phyloP scores from a whole-genome alignment of 306 rosid species.

The Malus asiatica region DNA sequence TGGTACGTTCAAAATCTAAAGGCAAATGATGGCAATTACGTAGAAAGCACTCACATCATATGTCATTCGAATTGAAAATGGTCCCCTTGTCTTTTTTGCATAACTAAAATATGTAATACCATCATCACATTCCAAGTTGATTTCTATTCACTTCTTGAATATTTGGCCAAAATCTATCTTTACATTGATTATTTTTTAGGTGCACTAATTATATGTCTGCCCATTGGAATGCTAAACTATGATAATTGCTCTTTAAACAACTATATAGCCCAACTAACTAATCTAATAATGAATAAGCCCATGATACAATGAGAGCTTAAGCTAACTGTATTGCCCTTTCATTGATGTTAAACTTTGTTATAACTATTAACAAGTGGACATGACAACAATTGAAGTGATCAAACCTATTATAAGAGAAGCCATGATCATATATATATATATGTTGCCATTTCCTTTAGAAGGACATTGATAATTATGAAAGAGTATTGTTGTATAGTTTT shows the following conservation, averaged over 20 bases:
- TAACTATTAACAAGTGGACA: slow-evolving; percentile 24
- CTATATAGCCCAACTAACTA: slow-evolving; percentile 35
- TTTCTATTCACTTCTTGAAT: slow-evolving; percentile 39
- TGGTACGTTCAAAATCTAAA: slow-evolving; percentile 20
- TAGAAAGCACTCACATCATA: slow-evolving; percentile 25
- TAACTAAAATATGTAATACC: slow-evolving; percentile 7
- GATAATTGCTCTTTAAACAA: slow-evolving; percentile 26
- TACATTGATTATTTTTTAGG: slow-evolving; percentile 27
- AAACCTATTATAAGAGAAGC: slow-evolving; percentile 19
- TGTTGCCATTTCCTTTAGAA: background rate
- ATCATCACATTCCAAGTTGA: slow-evolving; percentile 25
- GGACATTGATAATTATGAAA: background rate
- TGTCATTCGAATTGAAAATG: slow-evolving; percentile 21
- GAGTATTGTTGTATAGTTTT: background rate
- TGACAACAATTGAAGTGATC: slow-evolving; percentile 19
- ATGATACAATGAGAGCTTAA: slow-evolving; percentile 14
- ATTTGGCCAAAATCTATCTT: slow-evolving; percentile 11
- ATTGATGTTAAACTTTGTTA: slow-evolving; percentile 16
- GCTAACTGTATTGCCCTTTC: slow-evolving; percentile 1
- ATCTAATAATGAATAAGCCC: slow-evolving; percentile 10
- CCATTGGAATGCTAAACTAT: slow-evolving; percentile 17
- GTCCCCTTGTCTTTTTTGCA: slow-evolving; percentile 28
- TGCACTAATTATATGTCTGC: slow-evolving; percentile 21
- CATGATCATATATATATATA: background rate
- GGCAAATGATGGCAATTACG: slow-evolving; percentile 25